phyloP scores from a whole-genome alignment of 176 grass and related monocot genomes.

The Melocanna baccifera region DNA sequence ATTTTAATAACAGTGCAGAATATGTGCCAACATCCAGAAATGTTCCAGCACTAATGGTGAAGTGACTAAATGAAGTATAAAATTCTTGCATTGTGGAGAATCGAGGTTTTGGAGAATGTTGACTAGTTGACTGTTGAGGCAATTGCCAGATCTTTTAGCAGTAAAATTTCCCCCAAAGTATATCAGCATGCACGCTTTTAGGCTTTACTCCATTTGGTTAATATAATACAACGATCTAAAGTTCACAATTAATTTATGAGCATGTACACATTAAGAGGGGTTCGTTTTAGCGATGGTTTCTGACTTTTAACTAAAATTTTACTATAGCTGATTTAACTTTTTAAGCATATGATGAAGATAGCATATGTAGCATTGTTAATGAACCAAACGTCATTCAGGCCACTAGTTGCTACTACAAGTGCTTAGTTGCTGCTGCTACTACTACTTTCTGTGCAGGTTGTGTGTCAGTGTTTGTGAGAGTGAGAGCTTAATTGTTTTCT shows the following conservation, averaged over 20 bases:
- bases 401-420: not conserved
- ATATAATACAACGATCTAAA: constrained; percentile 13
- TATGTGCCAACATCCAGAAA: constrained; percentile 20
- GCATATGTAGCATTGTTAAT: constrained; percentile 30
- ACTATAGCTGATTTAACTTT: too few species aligned
- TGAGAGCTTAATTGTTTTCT: not conserved
- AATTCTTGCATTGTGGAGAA: not conserved
- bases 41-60: constrained; percentile 2
- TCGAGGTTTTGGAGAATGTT: constrained; percentile 11
- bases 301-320: too few species aligned
- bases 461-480: not conserved
- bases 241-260: not conserved
- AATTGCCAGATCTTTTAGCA: constrained; percentile 13
- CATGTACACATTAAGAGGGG: constrained; percentile 12
- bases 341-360: constrained; percentile 19
- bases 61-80: not conserved
- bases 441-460: constrained; percentile 8
- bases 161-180: not conserved
- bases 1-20: constrained; percentile 26
- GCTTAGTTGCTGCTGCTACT: not conserved
- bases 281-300: too few species aligned
- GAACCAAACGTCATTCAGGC: constrained; percentile 28
- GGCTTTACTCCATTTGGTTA: constrained; percentile 32
- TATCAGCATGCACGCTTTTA: constrained; percentile 12
- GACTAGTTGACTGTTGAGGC: constrained; percentile 11